Evolutionary conservation across 2,329 filamentous ascomycete species (phyloP).

Genomic region (Tolypocladium album): DNA sequence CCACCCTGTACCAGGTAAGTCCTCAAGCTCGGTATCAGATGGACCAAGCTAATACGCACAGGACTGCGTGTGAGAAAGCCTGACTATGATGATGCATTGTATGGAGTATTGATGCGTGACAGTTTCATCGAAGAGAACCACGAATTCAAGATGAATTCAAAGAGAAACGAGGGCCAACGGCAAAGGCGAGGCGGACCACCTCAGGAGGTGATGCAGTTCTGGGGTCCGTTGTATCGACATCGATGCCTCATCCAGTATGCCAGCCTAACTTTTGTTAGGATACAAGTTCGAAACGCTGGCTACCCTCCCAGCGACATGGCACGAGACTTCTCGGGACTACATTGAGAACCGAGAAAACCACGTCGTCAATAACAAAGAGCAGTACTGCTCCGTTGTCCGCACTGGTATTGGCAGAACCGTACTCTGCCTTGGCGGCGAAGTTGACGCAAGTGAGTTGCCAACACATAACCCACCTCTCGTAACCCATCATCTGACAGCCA

Average conservation of each 20-base stretch:
- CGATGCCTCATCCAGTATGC: not conserved
- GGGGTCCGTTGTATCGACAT: conserved; percentile 47
- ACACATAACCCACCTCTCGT: not conserved
- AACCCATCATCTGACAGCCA: not conserved
- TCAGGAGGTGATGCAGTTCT: conserved; percentile 80
- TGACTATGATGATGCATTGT: no score
- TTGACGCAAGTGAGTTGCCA: conserved; percentile 60
- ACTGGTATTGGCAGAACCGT: conserved; percentile 71
- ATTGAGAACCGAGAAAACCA: conserved; percentile 67
- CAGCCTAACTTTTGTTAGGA: conserved; percentile 34
- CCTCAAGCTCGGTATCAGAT: conserved; percentile 6
- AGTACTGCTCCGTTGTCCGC: conserved; percentile 90
- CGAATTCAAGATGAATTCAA: conserved; percentile 54
- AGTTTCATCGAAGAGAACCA: conserved; percentile 94
- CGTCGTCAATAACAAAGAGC: conserved; percentile 76
- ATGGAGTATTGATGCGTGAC: not conserved
- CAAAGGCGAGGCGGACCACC: conserved; percentile 31
- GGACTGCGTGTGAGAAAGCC: conserved; percentile 41
- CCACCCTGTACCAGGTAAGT: conserved; percentile 76
- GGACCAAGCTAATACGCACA: conserved; percentile 8
- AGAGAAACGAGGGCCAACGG: conserved; percentile 38
- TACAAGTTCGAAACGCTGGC: conserved; percentile 94
- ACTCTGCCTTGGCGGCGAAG: conserved; percentile 82
- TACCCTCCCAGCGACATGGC: conserved; percentile 66
- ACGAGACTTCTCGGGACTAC: conserved; percentile 56